Evolutionary conservation across 129 eudicot genomes (phyloP), one percentile per base, ranked within the genome.

Genomic region (Solidago caesia): DNA sequence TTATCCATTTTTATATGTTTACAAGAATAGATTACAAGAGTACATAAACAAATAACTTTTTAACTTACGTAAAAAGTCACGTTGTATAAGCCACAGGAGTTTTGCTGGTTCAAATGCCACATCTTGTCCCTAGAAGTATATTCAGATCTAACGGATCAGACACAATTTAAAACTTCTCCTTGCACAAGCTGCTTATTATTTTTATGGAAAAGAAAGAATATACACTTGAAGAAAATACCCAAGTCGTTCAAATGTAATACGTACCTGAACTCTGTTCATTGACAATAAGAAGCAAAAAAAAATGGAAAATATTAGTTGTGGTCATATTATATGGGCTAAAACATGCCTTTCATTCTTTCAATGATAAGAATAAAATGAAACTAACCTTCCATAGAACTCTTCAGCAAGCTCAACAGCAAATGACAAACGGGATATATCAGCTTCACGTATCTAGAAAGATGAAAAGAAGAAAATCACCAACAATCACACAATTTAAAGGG

Each of bases 401-500:
- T 95, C 99, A 68, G 99, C 99, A 84, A 95, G 97, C 86, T 95
- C 99, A 83, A 95, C 96, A 2, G 99, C 99, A 82, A 95, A 95
- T 47, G 99, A 95, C 47, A 95, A 82, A 21, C 97, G 87, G 1
- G 97, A 88, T 83, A 95, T 91, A 80, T 95, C 99, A 73, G 99
- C 99, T 85, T 95, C 99, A 58, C 99, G 99, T 75, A 95, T 85
- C 99, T 95, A 44, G 68, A 84, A 65, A 29, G 55, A 51, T 52
- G 64, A 71, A 16, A 25, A 65, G 44, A 12, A 44, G 77, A 42
- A 52, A 48, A 44, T 43, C 27, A 14, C 12, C n/a, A 49, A 3
- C 7, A 49, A 49, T 15, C 0, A 27, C 65, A 63, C 63, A 79
- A 74, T 9, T 6, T n/a, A 33, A 42, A n/a, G 4, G 13, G 67